Conservation (phyloP, 176 grass and related monocot genomes). For the Raddia guianensis region DNA sequence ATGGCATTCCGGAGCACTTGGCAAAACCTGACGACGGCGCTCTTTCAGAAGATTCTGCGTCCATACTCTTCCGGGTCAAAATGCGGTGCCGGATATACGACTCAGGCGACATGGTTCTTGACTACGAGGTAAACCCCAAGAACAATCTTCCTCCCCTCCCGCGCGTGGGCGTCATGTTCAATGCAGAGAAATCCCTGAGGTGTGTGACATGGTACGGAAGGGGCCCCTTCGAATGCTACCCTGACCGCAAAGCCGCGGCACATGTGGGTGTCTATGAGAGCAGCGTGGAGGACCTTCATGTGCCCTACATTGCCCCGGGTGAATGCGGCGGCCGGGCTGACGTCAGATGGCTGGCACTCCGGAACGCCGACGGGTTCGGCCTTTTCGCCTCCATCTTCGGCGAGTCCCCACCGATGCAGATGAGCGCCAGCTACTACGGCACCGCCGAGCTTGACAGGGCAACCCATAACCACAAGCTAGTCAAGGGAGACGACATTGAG, state of each 20-base stretch:
- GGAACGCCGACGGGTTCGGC: conserved; percentile 51
- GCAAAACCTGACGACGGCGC: conserved; percentile 30
- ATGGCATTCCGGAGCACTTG: conserved; percentile 48
- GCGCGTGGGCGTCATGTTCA: conserved; percentile 72
- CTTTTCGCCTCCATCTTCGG: conserved; percentile 63
- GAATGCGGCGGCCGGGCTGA: conserved; percentile 67
- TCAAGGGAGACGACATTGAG: conserved; percentile 72
- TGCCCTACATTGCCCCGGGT: conserved; percentile 76
- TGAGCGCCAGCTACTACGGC: conserved; percentile 83
- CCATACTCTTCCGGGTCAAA: conserved; percentile 44
- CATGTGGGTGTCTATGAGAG: conserved; percentile 74
- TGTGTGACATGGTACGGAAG: conserved; percentile 66
- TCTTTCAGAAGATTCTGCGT: conserved; percentile 38
- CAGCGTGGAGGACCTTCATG: conserved; percentile 69
- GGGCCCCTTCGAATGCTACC: conserved; percentile 93
- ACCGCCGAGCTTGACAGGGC: conserved; percentile 68
- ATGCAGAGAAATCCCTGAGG: conserved; percentile 58
- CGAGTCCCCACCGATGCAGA: conserved; percentile 73
- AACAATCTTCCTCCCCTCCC: conserved; percentile 77
- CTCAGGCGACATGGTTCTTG: conserved; percentile 65
- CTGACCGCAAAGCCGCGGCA: conserved; percentile 75
- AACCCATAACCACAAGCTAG: conserved; percentile 64
- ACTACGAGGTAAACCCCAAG: conserved; percentile 75
- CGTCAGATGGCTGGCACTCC: conserved; percentile 75
- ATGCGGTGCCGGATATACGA: conserved; percentile 60